Evolutionary conservation across 1,284 basidiomycete species (phyloP).

Genomic region (Blastosporella zonata): DNA sequence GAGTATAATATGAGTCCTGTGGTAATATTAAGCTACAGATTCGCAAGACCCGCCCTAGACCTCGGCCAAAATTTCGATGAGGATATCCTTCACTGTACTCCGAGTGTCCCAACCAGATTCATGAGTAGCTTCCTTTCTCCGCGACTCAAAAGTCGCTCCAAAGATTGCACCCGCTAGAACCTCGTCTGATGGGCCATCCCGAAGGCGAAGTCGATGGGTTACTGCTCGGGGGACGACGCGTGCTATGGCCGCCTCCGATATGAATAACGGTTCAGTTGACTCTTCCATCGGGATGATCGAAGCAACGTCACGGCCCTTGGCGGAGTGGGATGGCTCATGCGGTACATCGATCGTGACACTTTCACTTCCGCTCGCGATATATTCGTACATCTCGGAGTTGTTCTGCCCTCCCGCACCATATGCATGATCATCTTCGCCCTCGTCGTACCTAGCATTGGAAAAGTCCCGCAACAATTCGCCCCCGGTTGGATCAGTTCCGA

Average conservation of each 20-base stretch:
- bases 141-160: conserved; percentile 38
- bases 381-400: conserved; percentile 16
- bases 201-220: conserved; percentile 65
- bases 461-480: conserved; percentile 39
- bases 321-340: conserved; percentile 10
- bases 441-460: background rate
- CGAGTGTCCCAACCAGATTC: conserved; percentile 23
- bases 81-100: conserved; percentile 55
- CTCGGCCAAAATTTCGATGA: conserved; percentile 52
- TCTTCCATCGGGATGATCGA: conserved; percentile 3
- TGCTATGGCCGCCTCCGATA: conserved; percentile 69
- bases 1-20: no score
- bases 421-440: conserved; percentile 24
- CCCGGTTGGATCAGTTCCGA: conserved; percentile 55
- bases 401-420: conserved; percentile 15
- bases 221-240: conserved; percentile 66
- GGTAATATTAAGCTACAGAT: no score
- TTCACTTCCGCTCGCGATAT: conserved; percentile 25
- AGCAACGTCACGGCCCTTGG: background rate
- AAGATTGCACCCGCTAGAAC: conserved; percentile 58
- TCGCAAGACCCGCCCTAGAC: conserved; percentile 32
- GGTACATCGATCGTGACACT: conserved; percentile 23
- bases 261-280: conserved; percentile 42
- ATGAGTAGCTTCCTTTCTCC: conserved; percentile 2
- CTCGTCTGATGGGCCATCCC: conserved; percentile 66